A percentile compares a stretch with the other conserved stretches of the same genome.
Conservation (phyloP, 2,329 filamentous ascomycete genomes). For the Tolypocladium nubicola region DNA sequence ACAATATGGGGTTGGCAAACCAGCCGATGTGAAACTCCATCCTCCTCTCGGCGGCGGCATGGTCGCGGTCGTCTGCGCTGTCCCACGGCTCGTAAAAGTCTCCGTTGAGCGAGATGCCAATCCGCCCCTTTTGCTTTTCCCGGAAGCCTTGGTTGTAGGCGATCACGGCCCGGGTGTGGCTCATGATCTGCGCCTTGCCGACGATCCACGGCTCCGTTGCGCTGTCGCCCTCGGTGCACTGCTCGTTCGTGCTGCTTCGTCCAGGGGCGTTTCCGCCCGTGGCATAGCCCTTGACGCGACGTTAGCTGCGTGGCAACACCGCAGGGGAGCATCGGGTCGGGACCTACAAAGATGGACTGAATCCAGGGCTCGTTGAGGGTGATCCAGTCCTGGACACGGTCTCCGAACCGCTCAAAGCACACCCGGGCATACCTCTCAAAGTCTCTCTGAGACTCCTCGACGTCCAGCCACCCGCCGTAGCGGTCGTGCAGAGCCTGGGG, state of each 20-base stretch:
- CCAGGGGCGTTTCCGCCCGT: constrained; percentile 24
- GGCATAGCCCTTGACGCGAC: constrained; percentile 15
- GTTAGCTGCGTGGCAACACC: background rate
- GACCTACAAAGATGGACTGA: constrained; percentile 21
- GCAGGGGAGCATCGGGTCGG: background rate
- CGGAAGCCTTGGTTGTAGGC: constrained; percentile 22
- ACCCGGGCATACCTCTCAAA: constrained; percentile 25
- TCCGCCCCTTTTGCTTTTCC: constrained; percentile 15
- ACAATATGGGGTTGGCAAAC: constrained; percentile 29
- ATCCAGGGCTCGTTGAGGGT: constrained; percentile 30
- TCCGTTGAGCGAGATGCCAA: constrained; percentile 26
- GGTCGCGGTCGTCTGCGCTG: constrained; percentile 10
- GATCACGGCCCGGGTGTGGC: constrained; percentile 20
- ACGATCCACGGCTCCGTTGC: constrained; percentile 25
- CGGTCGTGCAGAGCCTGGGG: constrained; percentile 23
- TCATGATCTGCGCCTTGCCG: constrained; percentile 24
- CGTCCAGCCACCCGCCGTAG: constrained; percentile 23
- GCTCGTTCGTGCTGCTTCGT: constrained; percentile 9
- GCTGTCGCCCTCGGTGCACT: constrained; percentile 13
- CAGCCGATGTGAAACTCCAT: constrained; percentile 28
- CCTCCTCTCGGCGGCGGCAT: constrained; percentile 19
- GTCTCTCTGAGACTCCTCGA: constrained; percentile 18
- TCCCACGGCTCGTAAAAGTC: constrained; percentile 28
- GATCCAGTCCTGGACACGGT: constrained; percentile 27
- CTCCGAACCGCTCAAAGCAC: constrained; percentile 28